A percentile compares a stretch with the other conserved stretches of the same genome.
Conservation (phyloP, 2,329 filamentous ascomycete genomes). For the Diaporthe australafricana region DNA sequence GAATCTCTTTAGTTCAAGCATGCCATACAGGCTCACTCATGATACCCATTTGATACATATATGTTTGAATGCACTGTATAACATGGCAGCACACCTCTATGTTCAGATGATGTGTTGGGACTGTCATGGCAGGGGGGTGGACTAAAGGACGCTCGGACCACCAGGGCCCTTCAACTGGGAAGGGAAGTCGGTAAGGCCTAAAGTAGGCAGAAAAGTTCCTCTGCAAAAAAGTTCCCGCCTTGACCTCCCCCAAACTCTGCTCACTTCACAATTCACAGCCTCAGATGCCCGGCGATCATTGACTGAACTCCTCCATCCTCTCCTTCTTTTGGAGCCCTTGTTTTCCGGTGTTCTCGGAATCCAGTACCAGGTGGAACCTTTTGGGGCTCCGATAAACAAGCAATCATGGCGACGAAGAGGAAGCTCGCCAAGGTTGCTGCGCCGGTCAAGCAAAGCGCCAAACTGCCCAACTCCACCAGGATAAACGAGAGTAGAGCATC, state of each 20-base stretch:
- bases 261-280: conserved; percentile 12
- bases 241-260: conserved; percentile 20
- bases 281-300: conserved; percentile 3
- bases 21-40: neutral
- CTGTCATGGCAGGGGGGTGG: neutral
- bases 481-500: conserved; percentile 70
- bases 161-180: neutral
- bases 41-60: neutral
- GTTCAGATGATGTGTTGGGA: neutral
- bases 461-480: conserved; percentile 59
- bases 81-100: neutral
- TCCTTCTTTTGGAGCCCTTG: neutral
- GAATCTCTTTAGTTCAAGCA: too few relatives aligned
- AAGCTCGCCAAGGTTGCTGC: conserved; percentile 69
- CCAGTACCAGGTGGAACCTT: neutral
- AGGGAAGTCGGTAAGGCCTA: conserved; percentile 24
- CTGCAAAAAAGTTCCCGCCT: conserved; percentile 34
- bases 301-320: neutral
- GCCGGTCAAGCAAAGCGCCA: conserved; percentile 67
- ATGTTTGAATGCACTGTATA: neutral
- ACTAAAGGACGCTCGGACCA: conserved; percentile 4
- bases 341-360: neutral
- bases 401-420: conserved; percentile 69
- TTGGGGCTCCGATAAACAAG: neutral
- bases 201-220: conserved; percentile 39